Base-by-base conservation (phyloP, 345 rosid species). In the Aethionema arabicum region DNA sequence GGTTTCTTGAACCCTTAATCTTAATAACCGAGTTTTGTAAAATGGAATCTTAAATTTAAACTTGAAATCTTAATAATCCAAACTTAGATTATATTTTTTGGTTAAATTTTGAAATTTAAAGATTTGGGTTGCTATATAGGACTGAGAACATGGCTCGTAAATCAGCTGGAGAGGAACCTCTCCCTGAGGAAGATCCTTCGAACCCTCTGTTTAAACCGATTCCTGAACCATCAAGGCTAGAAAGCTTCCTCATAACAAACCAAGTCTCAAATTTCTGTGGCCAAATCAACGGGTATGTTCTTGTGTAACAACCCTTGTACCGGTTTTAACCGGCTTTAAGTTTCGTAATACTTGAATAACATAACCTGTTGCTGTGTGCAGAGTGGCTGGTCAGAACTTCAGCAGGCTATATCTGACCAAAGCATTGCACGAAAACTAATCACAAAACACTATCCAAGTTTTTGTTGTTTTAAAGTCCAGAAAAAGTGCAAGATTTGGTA, bases 371-470 rank as follows among this genome's bases (percentile, higher is more conserved):
- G 42, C 4, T 36, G 16, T 36, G 16, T 78, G 77, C 93, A 95
- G 99, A 76, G 99, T 88, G 73, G 76, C 95, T 8, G 99, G 96
- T 30, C 99, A 90, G 79, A 95, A 80, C 84, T 90, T 88, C 81
- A 83, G 81, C 78, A 83, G 86, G 70, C 72, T 95, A 33, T 82
- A 84, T 72, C 72, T 95, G 73, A 81, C 74, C 80, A 90, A 95
- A 74, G 90, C 96, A 6, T 78, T 95, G 76, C 97, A 86, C 47
- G 97, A 92, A 0, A 75, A 79, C 54, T 86, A 80, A 83, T 43
- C 9, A 32, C 64, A 1, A 21, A 38, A 63, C 44, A 67, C 46
- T 38, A 32, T 2, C 36, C 59, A 49, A 42, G 36, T 8, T 21
- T 69, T 48, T 62, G 27, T 54, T 41, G 13, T 45, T 41, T 51